These are phyloP conservation scores for Taphrina wiesneri DNA, from an alignment of 1,139 yeast species.

Conservation along the genomic window DNA sequence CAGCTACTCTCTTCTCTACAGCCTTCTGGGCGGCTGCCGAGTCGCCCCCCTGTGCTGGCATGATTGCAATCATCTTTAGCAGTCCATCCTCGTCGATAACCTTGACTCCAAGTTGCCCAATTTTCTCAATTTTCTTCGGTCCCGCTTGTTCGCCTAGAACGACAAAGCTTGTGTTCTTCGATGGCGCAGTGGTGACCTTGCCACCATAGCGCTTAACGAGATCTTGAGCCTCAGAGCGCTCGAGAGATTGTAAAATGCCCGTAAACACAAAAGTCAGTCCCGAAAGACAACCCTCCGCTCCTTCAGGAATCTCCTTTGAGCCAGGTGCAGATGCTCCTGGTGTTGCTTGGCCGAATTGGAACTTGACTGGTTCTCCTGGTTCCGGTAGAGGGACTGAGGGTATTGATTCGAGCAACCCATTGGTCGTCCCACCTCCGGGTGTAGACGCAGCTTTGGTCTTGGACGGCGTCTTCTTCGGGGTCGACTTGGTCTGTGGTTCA, in stretches of 20 bases:
- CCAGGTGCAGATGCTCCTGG: slow-evolving; percentile 44
- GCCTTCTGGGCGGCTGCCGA: slow-evolving; percentile 77
- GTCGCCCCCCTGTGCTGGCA: slow-evolving; percentile 93
- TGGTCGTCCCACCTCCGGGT: slow-evolving; percentile 13
- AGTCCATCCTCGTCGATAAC: slow-evolving; percentile 89
- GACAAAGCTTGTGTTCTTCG: slow-evolving; percentile 81
- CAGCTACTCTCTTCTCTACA: slow-evolving; percentile 64
- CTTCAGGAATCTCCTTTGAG: slow-evolving; percentile 40
- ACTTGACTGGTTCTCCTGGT: slow-evolving; percentile 55
- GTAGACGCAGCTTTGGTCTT: slow-evolving; percentile 20
- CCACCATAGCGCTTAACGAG: slow-evolving; percentile 89
- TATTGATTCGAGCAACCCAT: slow-evolving; percentile 54
- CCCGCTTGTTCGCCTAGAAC: slow-evolving; percentile 97
- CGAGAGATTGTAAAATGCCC: slow-evolving; percentile 77
- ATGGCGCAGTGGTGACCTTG: slow-evolving; percentile 83
- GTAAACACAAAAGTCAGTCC: slow-evolving; percentile 94
- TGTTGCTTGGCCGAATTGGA: slow-evolving; percentile 58
- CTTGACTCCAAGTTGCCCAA: slow-evolving; percentile 68
- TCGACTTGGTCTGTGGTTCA: slow-evolving; percentile 26
- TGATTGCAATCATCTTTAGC: slow-evolving; percentile 63
- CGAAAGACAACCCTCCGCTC: slow-evolving; percentile 40
- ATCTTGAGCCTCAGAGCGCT: slow-evolving; percentile 72
- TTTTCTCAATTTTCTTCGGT: slow-evolving; percentile 85
- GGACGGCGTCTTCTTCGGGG: slow-evolving; percentile 37
- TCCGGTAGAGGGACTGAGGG: slow-evolving; percentile 68